Evolutionary conservation across 2,329 filamentous ascomycete genomes (phyloP), one percentile per base, ranked within the genome.

Genomic region (Ilyonectria destructans): DNA sequence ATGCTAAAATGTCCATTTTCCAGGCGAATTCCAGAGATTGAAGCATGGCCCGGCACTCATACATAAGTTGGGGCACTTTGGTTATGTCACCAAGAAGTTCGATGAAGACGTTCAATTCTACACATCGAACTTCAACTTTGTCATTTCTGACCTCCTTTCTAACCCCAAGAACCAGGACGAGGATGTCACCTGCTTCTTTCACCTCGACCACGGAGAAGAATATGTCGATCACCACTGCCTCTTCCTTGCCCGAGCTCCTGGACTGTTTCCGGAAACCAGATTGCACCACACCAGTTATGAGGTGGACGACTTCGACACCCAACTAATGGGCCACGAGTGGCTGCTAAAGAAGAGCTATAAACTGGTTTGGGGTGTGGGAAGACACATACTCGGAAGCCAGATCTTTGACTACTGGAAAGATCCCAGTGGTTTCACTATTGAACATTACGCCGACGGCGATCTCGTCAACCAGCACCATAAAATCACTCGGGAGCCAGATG

Each of bases 261-360:
- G 23, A 23, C 4, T 23, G 23, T 23, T 23, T 4, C 23, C 23
- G 23, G 23, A 23, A 12, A 13, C 35, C 35, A 12, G 9, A 40
- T 13, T 40, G 12, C 58, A 60, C 5, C 58, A 80, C 63, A 64
- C 54, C 2, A 77, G 75, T n/a, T 79, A 72, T 61, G 77, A 91
- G 72, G 86, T 90, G 0, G 84, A 87, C 40, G 88, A 91, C 73
- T 88, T 89, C 67, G 89, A 91, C 73, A 87, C 85, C 2, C 89
- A 91, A 80, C 80, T 84, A 21, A 77, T 91, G 6, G 89, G 89
- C 0, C 89, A 91, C 75, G 81, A 89, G 60, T 90, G 87, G 85
- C 79, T 92, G 51, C 81, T 78, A 0, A 78, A 83, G 55, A 86
- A 88, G 73, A 84, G 84, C 2, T 90, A 87, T 68, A 83, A 83